phyloP scores from a whole-genome alignment of 2,329 filamentous ascomycete species.

The Fusarium sp. region DNA sequence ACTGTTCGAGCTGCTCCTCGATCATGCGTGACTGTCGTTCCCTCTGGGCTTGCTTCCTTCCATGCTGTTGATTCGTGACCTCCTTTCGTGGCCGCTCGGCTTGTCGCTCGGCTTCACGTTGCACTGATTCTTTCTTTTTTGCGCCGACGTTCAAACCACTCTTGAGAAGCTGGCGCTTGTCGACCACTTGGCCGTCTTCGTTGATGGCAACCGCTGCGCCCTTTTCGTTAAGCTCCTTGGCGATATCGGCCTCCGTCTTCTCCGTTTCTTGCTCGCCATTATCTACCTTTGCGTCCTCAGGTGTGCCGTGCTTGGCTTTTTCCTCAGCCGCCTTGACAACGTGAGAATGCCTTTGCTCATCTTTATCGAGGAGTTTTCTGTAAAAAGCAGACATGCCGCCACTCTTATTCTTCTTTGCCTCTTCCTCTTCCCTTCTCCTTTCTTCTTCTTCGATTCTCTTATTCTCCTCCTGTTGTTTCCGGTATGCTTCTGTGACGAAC shows the following conservation, averaged over 20 bases:
- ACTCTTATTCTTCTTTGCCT: constrained; percentile 71
- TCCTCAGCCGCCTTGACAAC: constrained; percentile 75
- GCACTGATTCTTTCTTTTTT: constrained; percentile 66
- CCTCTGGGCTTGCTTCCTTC: constrained; percentile 74
- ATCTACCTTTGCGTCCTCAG: constrained; percentile 50
- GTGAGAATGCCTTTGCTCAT: constrained; percentile 77
- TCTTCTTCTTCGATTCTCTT: constrained; percentile 78
- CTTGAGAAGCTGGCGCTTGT: constrained; percentile 82
- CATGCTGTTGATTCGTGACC: constrained; percentile 57
- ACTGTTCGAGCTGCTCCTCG: constrained; percentile 79
- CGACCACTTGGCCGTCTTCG: constrained; percentile 85
- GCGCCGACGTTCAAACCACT: constrained; percentile 80
- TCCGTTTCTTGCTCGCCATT: constrained; percentile 67
- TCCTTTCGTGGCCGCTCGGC: constrained; percentile 51
- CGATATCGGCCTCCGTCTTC: constrained; percentile 73
- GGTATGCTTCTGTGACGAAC: constrained; percentile 88
- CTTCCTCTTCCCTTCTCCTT: constrained; percentile 71
- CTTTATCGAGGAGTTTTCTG: constrained; percentile 77
- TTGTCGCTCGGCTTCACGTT: constrained; percentile 41
- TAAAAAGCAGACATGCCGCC: constrained; percentile 86
- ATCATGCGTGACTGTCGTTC: constrained; percentile 84
- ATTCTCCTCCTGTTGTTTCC: constrained; percentile 83
- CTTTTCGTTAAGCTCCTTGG: constrained; percentile 73
- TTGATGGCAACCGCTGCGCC: constrained; percentile 76
- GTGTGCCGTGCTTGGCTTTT: constrained; percentile 57